These are phyloP conservation scores for Carex parvula DNA, from an alignment of 176 grass and related monocot genomes.

Conservation along the genomic window DNA sequence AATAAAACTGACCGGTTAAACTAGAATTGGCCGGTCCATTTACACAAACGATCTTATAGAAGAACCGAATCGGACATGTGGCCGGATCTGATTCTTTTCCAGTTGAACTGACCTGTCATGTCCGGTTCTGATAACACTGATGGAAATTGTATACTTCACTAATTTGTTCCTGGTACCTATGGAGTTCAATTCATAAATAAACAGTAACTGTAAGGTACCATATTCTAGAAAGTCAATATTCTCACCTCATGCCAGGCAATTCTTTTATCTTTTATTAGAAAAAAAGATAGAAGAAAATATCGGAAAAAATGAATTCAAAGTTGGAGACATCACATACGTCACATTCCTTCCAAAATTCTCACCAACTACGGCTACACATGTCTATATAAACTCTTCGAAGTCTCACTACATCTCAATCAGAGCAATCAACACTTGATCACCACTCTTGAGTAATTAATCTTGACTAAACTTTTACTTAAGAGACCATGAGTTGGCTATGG, in stretches of 20 bases:
- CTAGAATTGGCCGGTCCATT: no score
- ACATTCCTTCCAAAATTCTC: not conserved
- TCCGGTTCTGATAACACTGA: not conserved
- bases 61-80: not conserved
- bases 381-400: conserved; percentile 35
- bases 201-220: not conserved
- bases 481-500: conserved; percentile 26
- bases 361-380: conserved; percentile 5
- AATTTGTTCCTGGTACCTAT: not conserved
- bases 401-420: not conserved
- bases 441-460: not conserved
- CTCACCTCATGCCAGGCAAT: not conserved
- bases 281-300: not conserved
- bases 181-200: no score
- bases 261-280: not conserved
- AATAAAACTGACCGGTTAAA: no score
- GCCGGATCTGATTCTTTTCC: not conserved
- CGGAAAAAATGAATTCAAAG: not conserved
- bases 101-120: not conserved
- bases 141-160: not conserved
- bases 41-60: no score
- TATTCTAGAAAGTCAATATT: conserved; percentile 20
- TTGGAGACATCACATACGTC: not conserved
- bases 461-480: not conserved
- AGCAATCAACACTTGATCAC: conserved; percentile 23